Evolutionary conservation across 2,329 filamentous ascomycete genomes (phyloP).

Genomic region (Elsinoe necatrix): DNA sequence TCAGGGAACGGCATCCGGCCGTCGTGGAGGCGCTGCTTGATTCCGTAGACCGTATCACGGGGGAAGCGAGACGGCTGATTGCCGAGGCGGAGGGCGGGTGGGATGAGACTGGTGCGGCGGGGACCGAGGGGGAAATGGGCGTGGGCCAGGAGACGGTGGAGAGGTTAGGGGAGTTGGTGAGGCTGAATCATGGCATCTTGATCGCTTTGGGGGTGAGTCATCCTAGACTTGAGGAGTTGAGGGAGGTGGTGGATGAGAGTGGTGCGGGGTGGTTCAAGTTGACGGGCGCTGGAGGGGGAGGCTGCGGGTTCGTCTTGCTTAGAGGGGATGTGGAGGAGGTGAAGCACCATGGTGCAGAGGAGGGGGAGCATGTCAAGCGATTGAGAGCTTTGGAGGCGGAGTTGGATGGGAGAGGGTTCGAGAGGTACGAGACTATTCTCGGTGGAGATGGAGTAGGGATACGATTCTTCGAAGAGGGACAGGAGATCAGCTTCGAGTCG

Average conservation of each 20-base stretch:
- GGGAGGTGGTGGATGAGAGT: constrained; percentile 81
- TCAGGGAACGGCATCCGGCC: constrained; percentile 63
- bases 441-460: constrained; percentile 92
- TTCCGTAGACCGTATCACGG: constrained; percentile 68
- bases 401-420: constrained; percentile 55
- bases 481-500: constrained; percentile 86
- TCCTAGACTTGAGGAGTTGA: constrained; percentile 80
- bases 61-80: constrained; percentile 49
- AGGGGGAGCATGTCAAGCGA: constrained; percentile 15
- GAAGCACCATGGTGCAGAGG: constrained; percentile 10
- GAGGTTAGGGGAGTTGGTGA: constrained; percentile 57
- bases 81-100: constrained; percentile 19
- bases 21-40: constrained; percentile 76
- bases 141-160: constrained; percentile 63
- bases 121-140: neutral
- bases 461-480: constrained; percentile 76
- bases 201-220: constrained; percentile 91
- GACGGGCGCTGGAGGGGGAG: constrained; percentile 89
- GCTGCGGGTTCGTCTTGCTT: constrained; percentile 87
- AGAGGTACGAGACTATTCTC: constrained; percentile 78
- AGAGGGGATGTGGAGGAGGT: constrained; percentile 51
- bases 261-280: constrained; percentile 95
- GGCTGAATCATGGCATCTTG: constrained; percentile 86
- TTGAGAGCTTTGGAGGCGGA: constrained; percentile 48
- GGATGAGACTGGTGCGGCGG: neutral